phyloP scores from a whole-genome alignment of 2,329 filamentous ascomycete species.

The Cordyceps militaris region DNA sequence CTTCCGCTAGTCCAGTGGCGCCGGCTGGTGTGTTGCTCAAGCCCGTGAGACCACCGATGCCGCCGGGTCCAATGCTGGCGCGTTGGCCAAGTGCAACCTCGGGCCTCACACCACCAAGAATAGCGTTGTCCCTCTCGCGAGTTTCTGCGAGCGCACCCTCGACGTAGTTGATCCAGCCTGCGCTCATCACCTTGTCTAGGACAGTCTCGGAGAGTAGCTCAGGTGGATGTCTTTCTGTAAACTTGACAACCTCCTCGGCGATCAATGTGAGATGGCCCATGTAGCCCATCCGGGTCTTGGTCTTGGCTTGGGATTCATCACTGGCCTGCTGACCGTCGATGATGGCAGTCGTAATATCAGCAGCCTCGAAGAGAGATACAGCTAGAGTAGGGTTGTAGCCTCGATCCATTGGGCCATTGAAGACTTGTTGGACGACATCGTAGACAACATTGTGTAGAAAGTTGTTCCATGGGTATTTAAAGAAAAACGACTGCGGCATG shows the following conservation, averaged over 20 bases:
- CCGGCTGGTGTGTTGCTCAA: conserved; percentile 33
- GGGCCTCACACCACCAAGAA: conserved; percentile 87
- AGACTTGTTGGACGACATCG: conserved; percentile 97
- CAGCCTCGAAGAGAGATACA: conserved; percentile 86
- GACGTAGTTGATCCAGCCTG: conserved; percentile 90
- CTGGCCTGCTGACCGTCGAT: conserved; percentile 83
- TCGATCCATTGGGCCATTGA: conserved; percentile 95
- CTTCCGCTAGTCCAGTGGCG: conserved; percentile 69
- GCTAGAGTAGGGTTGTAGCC: conserved; percentile 87
- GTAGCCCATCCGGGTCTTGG: conserved; percentile 88
- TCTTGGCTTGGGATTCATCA: conserved; percentile 75
- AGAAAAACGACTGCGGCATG: conserved; percentile 78
- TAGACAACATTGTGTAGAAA: conserved; percentile 99
- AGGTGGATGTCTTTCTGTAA: conserved; percentile 86
- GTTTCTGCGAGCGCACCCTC: conserved; percentile 91
- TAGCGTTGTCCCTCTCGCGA: conserved; percentile 93
- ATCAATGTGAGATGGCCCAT: conserved; percentile 98
- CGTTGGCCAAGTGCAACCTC: conserved; percentile 81
- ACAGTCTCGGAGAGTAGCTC: conserved; percentile 80
- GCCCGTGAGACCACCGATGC: conserved; percentile 41
- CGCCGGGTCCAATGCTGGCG: conserved; percentile 47
- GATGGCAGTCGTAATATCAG: conserved; percentile 83
- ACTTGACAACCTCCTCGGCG: conserved; percentile 97
- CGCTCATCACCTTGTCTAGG: conserved; percentile 79
- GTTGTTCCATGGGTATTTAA: conserved; percentile 98